A percentile compares a stretch with the other conserved stretches of the same genome.
These are phyloP conservation scores for Hyaloperonospora arabidopsidis DNA, from an alignment of 352 stramenopile genomes.

Conservation along the genomic window DNA sequence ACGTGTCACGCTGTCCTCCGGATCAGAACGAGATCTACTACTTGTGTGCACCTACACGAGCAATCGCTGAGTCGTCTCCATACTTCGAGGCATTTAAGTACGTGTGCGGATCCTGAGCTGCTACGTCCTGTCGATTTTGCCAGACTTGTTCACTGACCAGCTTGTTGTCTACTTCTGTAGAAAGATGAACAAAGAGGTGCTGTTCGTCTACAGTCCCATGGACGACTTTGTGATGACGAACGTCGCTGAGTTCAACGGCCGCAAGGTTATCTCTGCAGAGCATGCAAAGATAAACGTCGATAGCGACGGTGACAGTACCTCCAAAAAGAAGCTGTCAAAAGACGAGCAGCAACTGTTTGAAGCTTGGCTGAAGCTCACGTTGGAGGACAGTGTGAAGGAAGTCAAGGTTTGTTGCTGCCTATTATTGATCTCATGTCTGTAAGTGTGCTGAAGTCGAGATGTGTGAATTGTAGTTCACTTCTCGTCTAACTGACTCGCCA, in stretches of 20 bases:
- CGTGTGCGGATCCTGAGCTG: constrained; percentile 10
- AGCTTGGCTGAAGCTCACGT: constrained; percentile 88
- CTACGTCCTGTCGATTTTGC: not conserved
- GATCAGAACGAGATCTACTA: constrained; percentile 99
- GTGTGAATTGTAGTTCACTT: constrained; percentile 46
- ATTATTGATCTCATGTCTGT: not conserved
- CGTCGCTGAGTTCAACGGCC: constrained; percentile 93
- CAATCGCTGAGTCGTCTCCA: constrained; percentile 92
- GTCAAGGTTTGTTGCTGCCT: constrained; percentile 47
- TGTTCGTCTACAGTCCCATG: constrained; percentile 98
- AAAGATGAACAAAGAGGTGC: constrained; percentile 90
- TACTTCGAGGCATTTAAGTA: constrained; percentile 99
- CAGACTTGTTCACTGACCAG: not conserved
- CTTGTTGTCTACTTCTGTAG: constrained; percentile 22
- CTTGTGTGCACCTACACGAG: constrained; percentile 91
- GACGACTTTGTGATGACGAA: constrained; percentile 99
- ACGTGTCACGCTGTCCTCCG: constrained; percentile 91
- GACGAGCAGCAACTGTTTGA: constrained; percentile 87
- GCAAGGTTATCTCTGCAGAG: constrained; percentile 94
- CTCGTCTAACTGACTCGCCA: constrained; percentile 92
- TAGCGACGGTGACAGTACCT: constrained; percentile 37
- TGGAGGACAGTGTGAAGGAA: constrained; percentile 88
- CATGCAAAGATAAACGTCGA: constrained; percentile 91
- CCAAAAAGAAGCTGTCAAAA: constrained; percentile 64
- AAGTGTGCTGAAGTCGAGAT: constrained; percentile 1